These are phyloP conservation scores for Scheffersomyces ergatensis DNA, from an alignment of 805 yeast genomes.

Conservation along the genomic window DNA sequence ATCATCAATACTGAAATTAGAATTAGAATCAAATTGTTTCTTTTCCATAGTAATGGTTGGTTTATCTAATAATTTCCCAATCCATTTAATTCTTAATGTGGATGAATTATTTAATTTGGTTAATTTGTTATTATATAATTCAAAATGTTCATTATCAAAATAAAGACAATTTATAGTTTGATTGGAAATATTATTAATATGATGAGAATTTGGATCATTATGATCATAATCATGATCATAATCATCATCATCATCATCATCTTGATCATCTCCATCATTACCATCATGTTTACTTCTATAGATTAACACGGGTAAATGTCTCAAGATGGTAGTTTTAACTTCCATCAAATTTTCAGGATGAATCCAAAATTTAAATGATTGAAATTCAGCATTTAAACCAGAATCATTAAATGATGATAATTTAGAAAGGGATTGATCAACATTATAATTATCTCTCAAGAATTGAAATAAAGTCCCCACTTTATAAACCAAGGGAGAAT, in stretches of 20 bases:
- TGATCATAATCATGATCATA: constrained; percentile 58
- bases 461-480: constrained; percentile 78
- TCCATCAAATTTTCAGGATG: constrained; percentile 95
- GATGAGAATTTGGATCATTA: constrained; percentile 19
- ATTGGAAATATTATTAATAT: constrained; percentile 22
- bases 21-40: constrained; percentile 60
- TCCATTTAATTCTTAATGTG: constrained; percentile 85
- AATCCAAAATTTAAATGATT: constrained; percentile 87
- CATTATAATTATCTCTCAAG: constrained; percentile 67
- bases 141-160: constrained; percentile 81
- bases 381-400: constrained; percentile 39
- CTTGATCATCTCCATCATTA: constrained; percentile 46
- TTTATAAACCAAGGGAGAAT: constrained; percentile 84
- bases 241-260: constrained; percentile 46
- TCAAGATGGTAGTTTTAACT: constrained; percentile 89
- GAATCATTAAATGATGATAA: constrained; percentile 47
- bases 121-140: constrained; percentile 80
- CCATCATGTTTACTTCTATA: constrained; percentile 38
- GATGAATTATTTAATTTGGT: constrained; percentile 68
- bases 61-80: constrained; percentile 73
- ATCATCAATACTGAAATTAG: constrained; percentile 55
- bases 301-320: constrained; percentile 89
- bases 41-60: constrained; percentile 82
- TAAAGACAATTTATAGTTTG: constrained; percentile 85
- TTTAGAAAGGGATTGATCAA: constrained; percentile 47